phyloP scores from a whole-genome alignment of 805 yeast species.

The Debaryomyces maramus region DNA sequence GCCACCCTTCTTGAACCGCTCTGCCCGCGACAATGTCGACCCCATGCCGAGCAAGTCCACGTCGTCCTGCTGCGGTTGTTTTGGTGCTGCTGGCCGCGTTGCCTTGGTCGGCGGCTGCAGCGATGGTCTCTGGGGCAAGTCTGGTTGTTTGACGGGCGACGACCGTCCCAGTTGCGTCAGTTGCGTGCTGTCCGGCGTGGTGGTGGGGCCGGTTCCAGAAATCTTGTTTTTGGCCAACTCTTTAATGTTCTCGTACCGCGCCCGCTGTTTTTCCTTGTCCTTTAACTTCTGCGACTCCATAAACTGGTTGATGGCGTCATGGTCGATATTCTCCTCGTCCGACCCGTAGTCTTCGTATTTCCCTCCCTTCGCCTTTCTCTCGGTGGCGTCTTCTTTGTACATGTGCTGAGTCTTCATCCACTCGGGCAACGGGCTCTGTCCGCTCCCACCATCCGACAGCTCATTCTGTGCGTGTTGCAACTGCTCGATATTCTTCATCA shows the following conservation, averaged over 20 bases:
- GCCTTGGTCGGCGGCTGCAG: conserved; percentile 14
- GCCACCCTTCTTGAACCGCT: conserved; percentile 23
- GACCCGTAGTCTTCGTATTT: conserved; percentile 47
- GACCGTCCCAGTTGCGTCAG: conserved; percentile 2
- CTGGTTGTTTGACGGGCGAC: conserved; percentile 6
- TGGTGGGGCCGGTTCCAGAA: background rate
- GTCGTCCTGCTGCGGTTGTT: conserved; percentile 3
- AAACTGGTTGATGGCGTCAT: conserved; percentile 39
- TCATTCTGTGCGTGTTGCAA: conserved; percentile 35
- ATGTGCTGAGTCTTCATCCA: conserved; percentile 70
- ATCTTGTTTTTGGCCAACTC: conserved; percentile 14
- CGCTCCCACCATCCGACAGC: no score
- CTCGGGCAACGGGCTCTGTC: conserved; percentile 44
- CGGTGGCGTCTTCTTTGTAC: conserved; percentile 44
- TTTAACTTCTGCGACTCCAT: conserved; percentile 38
- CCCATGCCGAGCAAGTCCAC: conserved; percentile 24
- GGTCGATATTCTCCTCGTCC: conserved; percentile 48
- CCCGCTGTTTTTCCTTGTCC: conserved; percentile 34
- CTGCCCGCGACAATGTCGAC: conserved; percentile 25
- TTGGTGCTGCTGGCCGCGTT: no score
- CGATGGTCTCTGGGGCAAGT: conserved; percentile 3
- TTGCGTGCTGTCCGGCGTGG: no score
- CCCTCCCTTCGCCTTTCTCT: conserved; percentile 27
- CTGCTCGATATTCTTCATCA: conserved; percentile 62
- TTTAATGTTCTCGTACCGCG: conserved; percentile 20